Evolutionary conservation across 345 rosid genomes (phyloP), one percentile per base, ranked within the genome.

Genomic region (Adansonia digitata): DNA sequence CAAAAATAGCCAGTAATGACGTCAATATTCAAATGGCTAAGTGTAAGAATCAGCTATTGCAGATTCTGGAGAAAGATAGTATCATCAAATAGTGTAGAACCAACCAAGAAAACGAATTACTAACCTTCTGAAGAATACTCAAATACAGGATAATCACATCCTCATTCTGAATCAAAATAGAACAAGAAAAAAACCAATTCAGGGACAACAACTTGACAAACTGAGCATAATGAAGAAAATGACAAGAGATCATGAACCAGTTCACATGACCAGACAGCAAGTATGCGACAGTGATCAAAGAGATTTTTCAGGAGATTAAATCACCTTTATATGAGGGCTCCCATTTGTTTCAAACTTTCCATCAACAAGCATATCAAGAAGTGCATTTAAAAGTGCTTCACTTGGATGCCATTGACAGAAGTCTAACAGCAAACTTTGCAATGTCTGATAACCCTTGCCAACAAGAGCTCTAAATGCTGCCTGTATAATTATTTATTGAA

Each of bases 361-460:
- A 85, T 94, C 98, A 74, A 92, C 98, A 78, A 94, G 97, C 98
- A 94, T 94, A 82, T 92, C 97, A 80, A 94, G 97, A 56, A 94
- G 89, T 72, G 97, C 90, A 78, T 82, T 86, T 70, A 92, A 77
- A 82, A 94, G 95, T 73, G 81, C 86, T 86, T 88, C 92, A 79
- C 90, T 87, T 61, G 97, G 98, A 81, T 68, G 77, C 89, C 91
- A 88, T 64, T 88, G 92, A 81, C 89, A 94, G 73, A 91, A 89
- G 74, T 90, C 97, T 80, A 94, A 83, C 69, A 94, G 84, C 85
- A 94, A 89, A 85, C 96, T 91, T 72, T 88, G 97, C 80, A 94
- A 80, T 60, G 98, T 89, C 83, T 86, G 97, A 81, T 94, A 94
- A 59, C 97, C 97, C 86, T 82, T 92, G 72, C 97, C 98, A 81